Base-by-base conservation (phyloP, 805 yeast species). In the Kurtzmaniella cleridarum region DNA sequence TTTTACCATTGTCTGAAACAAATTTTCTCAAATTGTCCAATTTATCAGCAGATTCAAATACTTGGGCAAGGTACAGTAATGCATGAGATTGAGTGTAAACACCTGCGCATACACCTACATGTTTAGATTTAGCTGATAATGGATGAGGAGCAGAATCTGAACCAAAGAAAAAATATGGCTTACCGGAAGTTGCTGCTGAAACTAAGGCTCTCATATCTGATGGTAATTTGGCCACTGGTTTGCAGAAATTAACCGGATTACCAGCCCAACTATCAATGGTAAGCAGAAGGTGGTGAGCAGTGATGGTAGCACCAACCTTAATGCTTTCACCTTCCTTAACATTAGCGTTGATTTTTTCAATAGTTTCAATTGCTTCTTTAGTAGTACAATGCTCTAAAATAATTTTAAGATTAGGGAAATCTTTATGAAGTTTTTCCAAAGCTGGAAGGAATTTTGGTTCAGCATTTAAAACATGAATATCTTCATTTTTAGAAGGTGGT, bases 91-190 rank as follows among this genome's bases (percentile, higher is more conserved):
- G 98, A 2, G 98, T 86, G 63, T 76, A 93, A 7, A 93, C 96
- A 54, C 99, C 99, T n/a, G 99, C 99, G 53, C 97, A 88, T 13
- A 91, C 97, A 16, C 90, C 91, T 28, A 71, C 66, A 48, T 79
- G 88, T 44, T 75, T 81, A 18, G 86, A 71, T 62, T 95, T 95
- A 43, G 80, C 80, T 45, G 76, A 76, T 18, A 86, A 54, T 6
- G 96, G 95, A 59, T 93, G 98, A 18, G 98, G 99, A 24, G 99
- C 99, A 16, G 96, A 87, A 60, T 93, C 99, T 1, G 96, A 86
- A 5, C 99, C 99, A 56, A 90, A 93, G 69, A 93, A 87, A 61
- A 90, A 93, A 69, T 81, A 90, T 31, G 95, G 87, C 49, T 84
- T 80, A 4, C 98, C 98, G 1, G 93, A 80, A 7, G 85, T 81